These are phyloP conservation scores for Silene vulgaris DNA, from an alignment of 179 eudicot species.

Conservation along the genomic window DNA sequence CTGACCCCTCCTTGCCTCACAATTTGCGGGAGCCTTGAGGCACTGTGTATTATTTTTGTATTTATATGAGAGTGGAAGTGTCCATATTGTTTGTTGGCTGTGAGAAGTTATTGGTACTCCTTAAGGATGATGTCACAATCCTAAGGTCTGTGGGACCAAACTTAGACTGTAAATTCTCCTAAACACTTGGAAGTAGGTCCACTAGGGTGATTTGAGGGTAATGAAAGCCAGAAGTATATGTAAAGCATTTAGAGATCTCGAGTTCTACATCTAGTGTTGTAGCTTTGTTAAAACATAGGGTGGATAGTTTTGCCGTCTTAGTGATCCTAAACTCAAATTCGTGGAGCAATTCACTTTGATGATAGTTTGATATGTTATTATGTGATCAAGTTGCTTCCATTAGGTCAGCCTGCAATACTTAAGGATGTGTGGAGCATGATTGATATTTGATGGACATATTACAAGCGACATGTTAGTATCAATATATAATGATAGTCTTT, in stretches of 20 bases:
- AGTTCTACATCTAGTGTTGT: not conserved
- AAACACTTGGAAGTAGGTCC: constrained; percentile 3
- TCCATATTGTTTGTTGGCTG: not conserved
- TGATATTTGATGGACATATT: not conserved
- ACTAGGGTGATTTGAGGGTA: not conserved
- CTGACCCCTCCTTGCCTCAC: not conserved
- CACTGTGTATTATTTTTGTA: not conserved
- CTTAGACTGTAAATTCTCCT: not conserved
- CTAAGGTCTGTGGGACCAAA: not conserved
- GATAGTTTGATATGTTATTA: not conserved
- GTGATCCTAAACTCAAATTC: not conserved
- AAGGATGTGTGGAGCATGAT: not conserved
- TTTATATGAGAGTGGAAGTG: not conserved
- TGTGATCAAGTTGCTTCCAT: not conserved
- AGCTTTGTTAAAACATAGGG: not conserved
- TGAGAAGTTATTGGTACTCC: not conserved
- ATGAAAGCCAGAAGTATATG: not conserved
- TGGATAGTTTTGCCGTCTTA: not conserved
- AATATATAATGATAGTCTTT: not conserved
- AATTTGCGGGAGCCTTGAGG: not conserved
- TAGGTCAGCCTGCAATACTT: not conserved
- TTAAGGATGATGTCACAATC: constrained; percentile 4
- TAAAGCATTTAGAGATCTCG: not conserved
- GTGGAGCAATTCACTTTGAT: not conserved
- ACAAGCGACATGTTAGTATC: not conserved